A percentile compares a stretch with the other conserved stretches of the same genome.
Conservation (phyloP, 2,329 filamentous ascomycete species). For the Fusarium pseudocircinatum region DNA sequence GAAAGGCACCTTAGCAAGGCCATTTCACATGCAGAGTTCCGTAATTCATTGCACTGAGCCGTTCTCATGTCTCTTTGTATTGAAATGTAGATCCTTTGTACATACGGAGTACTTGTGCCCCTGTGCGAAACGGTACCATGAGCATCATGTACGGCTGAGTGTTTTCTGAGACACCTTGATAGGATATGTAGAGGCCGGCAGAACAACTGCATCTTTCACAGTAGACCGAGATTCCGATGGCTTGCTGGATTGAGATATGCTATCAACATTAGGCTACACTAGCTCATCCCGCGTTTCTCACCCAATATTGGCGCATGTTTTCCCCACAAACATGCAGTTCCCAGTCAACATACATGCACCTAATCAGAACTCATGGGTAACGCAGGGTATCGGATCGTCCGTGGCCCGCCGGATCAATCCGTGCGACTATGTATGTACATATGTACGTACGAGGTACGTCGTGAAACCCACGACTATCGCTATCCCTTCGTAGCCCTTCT, state of each 20-base stretch:
- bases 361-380: slow-evolving; percentile 3
- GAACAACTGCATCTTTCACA: background rate
- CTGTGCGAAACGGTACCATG: background rate
- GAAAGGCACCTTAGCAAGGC: background rate
- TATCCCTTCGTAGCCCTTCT: background rate
- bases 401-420: slow-evolving; percentile 26
- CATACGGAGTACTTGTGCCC: background rate
- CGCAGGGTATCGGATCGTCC: slow-evolving; percentile 22
- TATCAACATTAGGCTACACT: background rate
- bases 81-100: slow-evolving; percentile 1
- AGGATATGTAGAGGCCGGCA: too few relatives aligned
- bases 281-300: background rate
- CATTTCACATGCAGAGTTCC: background rate
- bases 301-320: background rate
- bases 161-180: background rate
- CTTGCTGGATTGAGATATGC: background rate
- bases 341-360: background rate
- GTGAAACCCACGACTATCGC: slow-evolving; percentile 15
- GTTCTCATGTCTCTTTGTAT: background rate
- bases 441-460: background rate
- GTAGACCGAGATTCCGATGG: background rate
- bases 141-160: background rate
- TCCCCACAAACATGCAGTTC: background rate
- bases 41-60: slow-evolving; percentile 2
- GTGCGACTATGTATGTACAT: background rate